These are phyloP conservation scores for Lasiosphaeris hirsuta DNA, from an alignment of 495 filamentous ascomycete genomes.

Conservation along the genomic window DNA sequence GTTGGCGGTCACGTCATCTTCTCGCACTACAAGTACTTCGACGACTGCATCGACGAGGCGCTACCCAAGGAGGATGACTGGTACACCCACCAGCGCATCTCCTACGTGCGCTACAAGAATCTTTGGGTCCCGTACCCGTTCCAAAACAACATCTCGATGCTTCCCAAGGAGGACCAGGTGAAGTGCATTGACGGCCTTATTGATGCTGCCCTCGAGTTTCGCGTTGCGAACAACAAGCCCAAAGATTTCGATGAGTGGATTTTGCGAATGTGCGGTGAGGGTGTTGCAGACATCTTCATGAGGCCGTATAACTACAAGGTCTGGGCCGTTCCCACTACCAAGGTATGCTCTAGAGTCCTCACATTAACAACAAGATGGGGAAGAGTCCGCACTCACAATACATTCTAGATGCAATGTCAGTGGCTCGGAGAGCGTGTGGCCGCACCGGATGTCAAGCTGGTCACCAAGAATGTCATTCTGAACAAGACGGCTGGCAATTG, in stretches of 20 bases:
- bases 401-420: constrained; percentile 89
- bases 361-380: not conserved
- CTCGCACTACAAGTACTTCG: constrained; percentile 99
- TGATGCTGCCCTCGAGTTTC: constrained; percentile 82
- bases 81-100: constrained; percentile 97
- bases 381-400: constrained; percentile 3
- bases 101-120: constrained; percentile 94
- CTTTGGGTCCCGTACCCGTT: constrained; percentile 98
- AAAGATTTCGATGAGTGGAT: constrained; percentile 99
- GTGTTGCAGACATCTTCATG: constrained; percentile 97
- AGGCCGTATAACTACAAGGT: constrained; percentile 99
- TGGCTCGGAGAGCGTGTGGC: constrained; percentile 99
- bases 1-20: constrained; percentile 99
- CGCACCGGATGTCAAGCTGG: constrained; percentile 91
- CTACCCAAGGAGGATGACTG: constrained; percentile 91
- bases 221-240: constrained; percentile 85
- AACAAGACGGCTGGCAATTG: constrained; percentile 96
- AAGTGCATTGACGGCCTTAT: constrained; percentile 96
- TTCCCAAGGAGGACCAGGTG: constrained; percentile 96
- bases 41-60: constrained; percentile 96
- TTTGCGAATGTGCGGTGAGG: constrained; percentile 81
- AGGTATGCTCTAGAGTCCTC: constrained; percentile 55
- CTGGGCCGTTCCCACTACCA: constrained; percentile 97
- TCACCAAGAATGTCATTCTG: constrained; percentile 91
- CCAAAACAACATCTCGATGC: constrained; percentile 99